Conservation (phyloP, 2,329 filamentous ascomycete genomes). For the Ceratocystis lukuohia region DNA sequence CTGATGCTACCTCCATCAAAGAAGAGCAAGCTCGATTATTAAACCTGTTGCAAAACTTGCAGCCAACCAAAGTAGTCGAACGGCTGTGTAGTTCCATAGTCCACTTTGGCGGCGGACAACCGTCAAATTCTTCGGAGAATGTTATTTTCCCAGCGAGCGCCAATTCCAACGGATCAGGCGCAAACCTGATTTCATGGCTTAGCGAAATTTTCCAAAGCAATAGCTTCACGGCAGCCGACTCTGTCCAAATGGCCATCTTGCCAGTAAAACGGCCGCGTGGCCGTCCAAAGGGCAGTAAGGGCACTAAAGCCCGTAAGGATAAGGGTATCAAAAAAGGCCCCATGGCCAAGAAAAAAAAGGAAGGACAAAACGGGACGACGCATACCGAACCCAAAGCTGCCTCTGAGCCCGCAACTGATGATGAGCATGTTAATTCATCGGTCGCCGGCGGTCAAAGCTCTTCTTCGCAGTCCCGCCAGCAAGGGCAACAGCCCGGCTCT, state of each 20-base stretch:
- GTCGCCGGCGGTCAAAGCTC: neutral
- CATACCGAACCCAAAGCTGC: neutral
- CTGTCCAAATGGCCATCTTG: slow-evolving; percentile 3
- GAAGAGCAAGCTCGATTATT: slow-evolving; percentile 46
- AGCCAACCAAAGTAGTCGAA: slow-evolving; percentile 44
- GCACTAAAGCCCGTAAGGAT: slow-evolving; percentile 33
- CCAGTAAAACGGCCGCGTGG: slow-evolving; percentile 31
- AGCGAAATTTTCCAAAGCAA: slow-evolving; percentile 43
- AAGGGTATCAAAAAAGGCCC: slow-evolving; percentile 15
- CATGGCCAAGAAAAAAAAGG: slow-evolving; percentile 15
- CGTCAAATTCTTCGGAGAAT: slow-evolving; percentile 38
- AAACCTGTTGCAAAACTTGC: slow-evolving; percentile 41
- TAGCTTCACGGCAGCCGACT: slow-evolving; percentile 15
- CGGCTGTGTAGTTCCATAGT: slow-evolving; percentile 48
- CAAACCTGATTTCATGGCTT: slow-evolving; percentile 47
- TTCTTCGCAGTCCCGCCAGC: slow-evolving; percentile 2
- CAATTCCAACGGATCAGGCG: slow-evolving; percentile 42
- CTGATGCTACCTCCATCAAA: slow-evolving; percentile 29
- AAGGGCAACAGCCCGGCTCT: neutral
- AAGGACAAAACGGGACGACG: neutral
- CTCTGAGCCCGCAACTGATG: neutral
- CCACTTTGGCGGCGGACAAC: slow-evolving; percentile 50
- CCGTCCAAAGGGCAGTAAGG: slow-evolving; percentile 38
- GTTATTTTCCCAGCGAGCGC: slow-evolving; percentile 43
- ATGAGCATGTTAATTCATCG: neutral